Percentiles rank a stretch among this genome's conserved stretches.
These are phyloP conservation scores for Bruguiera parviflora DNA, from an alignment of 345 rosid species.

Conservation along the genomic window DNA sequence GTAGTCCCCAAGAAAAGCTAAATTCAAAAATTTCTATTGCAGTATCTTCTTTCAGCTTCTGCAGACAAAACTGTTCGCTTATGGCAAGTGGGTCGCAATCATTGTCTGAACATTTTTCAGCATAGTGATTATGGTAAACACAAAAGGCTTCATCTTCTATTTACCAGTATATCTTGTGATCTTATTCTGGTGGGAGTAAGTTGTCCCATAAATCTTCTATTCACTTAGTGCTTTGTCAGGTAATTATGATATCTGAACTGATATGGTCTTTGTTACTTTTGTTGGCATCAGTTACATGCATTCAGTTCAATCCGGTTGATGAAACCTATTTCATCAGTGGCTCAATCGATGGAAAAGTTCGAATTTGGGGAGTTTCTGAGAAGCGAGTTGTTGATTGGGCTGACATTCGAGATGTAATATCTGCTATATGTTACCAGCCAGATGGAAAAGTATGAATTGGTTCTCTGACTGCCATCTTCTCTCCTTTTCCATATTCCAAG, in stretches of 20 bases:
- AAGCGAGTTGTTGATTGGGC: conserved; percentile 77
- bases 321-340: conserved; percentile 77
- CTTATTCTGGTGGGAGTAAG: background rate
- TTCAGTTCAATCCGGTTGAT: conserved; percentile 72
- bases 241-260: background rate
- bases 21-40: conserved; percentile 26
- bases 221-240: background rate
- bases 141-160: background rate
- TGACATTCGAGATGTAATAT: conserved; percentile 58
- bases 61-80: conserved; percentile 71
- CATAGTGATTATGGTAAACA: conserved; percentile 68
- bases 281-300: conserved; percentile 71
- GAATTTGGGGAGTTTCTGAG: conserved; percentile 77
- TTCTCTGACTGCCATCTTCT: background rate
- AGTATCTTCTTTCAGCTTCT: conserved; percentile 76
- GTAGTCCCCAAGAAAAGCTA: background rate
- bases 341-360: conserved; percentile 88
- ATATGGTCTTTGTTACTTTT: conserved; percentile 9
- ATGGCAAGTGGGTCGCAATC: conserved; percentile 58
- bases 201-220: background rate
- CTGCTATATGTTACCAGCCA: conserved; percentile 68
- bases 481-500: background rate
- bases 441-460: conserved; percentile 60
- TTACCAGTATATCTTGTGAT: background rate
- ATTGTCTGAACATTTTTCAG: conserved; percentile 51